These are phyloP conservation scores for Ogataea nakhonphanomensis DNA, from an alignment of 805 yeast species.

Conservation along the genomic window DNA sequence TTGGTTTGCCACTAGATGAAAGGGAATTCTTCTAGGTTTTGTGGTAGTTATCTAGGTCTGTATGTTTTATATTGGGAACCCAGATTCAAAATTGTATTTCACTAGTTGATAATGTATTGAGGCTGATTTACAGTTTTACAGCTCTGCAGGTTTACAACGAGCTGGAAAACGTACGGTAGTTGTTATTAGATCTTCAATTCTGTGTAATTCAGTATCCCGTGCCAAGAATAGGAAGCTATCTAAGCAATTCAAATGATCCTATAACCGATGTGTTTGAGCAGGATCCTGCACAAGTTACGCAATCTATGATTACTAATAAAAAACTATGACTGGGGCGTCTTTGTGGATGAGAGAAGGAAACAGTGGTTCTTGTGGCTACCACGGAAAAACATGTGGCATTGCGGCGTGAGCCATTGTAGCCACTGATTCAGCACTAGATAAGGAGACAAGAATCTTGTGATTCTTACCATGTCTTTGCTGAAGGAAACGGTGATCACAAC, in stretches of 20 bases:
- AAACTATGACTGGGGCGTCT: neutral
- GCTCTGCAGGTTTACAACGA: too few relatives aligned
- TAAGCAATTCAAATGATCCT: too few relatives aligned
- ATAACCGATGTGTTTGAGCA: too few relatives aligned
- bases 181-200: too few relatives aligned
- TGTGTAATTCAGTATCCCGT: too few relatives aligned
- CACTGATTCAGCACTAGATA: neutral
- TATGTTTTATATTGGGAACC: too few relatives aligned
- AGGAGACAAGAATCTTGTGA: neutral
- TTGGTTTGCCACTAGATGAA: slow-evolving; percentile 33
- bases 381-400: neutral
- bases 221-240: too few relatives aligned
- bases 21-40: slow-evolving; percentile 1
- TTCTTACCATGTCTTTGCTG: neutral
- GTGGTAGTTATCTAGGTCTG: neutral
- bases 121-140: too few relatives aligned
- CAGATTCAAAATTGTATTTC: too few relatives aligned
- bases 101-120: too few relatives aligned
- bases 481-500: neutral
- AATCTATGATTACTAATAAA: neutral
- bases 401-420: neutral
- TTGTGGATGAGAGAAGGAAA: neutral
- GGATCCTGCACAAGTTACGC: too few relatives aligned
- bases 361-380: slow-evolving; percentile 2
- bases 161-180: too few relatives aligned